Conservation (phyloP, 306 rosid species). For the Heteromeles arbutifolia region DNA sequence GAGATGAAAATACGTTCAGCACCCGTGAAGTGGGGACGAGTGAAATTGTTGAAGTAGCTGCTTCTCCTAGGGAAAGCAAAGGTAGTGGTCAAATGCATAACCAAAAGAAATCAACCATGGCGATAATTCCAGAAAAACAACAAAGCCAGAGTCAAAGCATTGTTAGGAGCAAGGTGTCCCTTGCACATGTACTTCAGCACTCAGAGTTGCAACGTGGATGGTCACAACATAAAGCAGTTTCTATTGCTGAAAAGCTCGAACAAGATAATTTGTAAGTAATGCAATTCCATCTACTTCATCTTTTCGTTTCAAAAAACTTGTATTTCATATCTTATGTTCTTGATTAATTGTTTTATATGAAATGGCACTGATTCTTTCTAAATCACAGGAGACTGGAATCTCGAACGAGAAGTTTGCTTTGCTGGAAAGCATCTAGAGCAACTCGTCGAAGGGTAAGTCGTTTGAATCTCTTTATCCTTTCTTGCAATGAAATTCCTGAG, state of each 20-base stretch:
- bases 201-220: constrained; percentile 70
- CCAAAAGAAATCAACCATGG: constrained; percentile 33
- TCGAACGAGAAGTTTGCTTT: constrained; percentile 80
- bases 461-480: constrained; percentile 9
- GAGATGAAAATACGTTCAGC: constrained; percentile 36
- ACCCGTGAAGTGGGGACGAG: constrained; percentile 40
- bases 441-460: constrained; percentile 71
- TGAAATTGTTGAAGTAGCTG: constrained; percentile 76
- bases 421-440: constrained; percentile 83
- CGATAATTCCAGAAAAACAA: constrained; percentile 38
- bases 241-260: constrained; percentile 98
- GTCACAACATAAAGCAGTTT: constrained; percentile 90
- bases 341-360: neutral
- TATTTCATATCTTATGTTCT: neutral
- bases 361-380: constrained; percentile 7
- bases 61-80: constrained; percentile 50
- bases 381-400: constrained; percentile 85
- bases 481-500: neutral
- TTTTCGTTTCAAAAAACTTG: too few species aligned
- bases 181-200: constrained; percentile 97
- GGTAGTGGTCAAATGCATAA: constrained; percentile 34
- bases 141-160: constrained; percentile 68
- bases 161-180: constrained; percentile 89
- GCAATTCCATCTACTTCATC: constrained; percentile 6
- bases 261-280: constrained; percentile 86